phyloP scores from a whole-genome alignment of 768 basidiomycete genomes.

The Thelephora ganbajun region DNA sequence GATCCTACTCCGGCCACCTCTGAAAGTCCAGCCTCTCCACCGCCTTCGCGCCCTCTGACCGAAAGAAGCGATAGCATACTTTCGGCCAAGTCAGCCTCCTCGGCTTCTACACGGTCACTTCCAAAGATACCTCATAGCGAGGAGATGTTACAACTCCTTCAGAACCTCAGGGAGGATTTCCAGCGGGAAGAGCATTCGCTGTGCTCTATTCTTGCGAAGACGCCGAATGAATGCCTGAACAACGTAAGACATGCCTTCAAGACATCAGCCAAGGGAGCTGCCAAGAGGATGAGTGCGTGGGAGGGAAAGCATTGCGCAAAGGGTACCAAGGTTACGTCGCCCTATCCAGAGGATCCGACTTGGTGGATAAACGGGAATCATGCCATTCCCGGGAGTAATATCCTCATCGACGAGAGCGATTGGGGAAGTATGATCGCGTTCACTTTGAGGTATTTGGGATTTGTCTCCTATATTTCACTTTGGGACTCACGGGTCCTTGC shows the following conservation, averaged over 20 bases:
- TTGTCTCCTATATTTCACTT: not conserved
- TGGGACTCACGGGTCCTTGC: constrained; percentile 3
- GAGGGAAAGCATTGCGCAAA: constrained; percentile 44
- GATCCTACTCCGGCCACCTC: constrained; percentile 5
- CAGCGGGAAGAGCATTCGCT: constrained; percentile 45
- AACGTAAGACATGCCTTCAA: constrained; percentile 48
- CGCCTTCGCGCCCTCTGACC: not conserved
- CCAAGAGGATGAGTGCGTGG: constrained; percentile 45
- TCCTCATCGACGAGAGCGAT: constrained; percentile 56
- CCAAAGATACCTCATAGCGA: constrained; percentile 12
- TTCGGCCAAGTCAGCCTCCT: no score
- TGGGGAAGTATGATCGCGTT: constrained; percentile 74
- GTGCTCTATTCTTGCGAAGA: constrained; percentile 38
- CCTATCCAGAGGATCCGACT: constrained; percentile 15
- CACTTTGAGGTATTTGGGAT: constrained; percentile 41
- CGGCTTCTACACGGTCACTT: constrained; percentile 1
- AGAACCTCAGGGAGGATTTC: constrained; percentile 39
- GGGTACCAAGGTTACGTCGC: constrained; percentile 9
- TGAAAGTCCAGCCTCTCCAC: constrained; percentile 1
- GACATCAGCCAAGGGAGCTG: constrained; percentile 35
- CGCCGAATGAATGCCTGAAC: constrained; percentile 35
- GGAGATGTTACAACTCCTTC: constrained; percentile 27
- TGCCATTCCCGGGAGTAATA: constrained; percentile 49
- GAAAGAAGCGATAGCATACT: no score
- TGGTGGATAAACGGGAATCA: constrained; percentile 56